Percentiles rank a stretch among this genome's conserved stretches.
These are phyloP conservation scores for Rhodotorula sp. DNA, from an alignment of 1,284 basidiomycete genomes.

Conservation along the genomic window DNA sequence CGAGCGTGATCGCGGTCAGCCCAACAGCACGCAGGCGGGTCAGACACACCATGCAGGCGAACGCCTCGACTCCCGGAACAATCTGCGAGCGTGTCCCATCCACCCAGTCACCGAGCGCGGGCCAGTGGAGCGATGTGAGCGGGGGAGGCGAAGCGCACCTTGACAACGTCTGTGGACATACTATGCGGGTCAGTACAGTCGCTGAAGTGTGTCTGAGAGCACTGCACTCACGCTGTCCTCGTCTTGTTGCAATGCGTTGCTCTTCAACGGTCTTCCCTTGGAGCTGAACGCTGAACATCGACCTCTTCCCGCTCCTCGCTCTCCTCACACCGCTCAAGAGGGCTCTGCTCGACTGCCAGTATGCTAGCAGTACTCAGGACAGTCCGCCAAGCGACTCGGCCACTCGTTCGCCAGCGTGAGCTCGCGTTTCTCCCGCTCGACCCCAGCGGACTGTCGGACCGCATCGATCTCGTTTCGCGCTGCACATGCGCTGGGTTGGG, in stretches of 20 bases:
- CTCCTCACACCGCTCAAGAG: not conserved
- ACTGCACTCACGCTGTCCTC: slow-evolving; percentile 29
- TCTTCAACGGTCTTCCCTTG: no score
- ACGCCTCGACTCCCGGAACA: slow-evolving; percentile 39
- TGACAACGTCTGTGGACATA: slow-evolving; percentile 26
- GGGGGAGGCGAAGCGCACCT: slow-evolving; percentile 10
- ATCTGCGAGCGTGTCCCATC: slow-evolving; percentile 7
- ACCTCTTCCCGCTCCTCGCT: not conserved
- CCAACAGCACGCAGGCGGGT: not conserved
- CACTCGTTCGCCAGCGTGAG: slow-evolving; percentile 20
- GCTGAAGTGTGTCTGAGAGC: no score
- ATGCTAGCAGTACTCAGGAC: slow-evolving; percentile 12
- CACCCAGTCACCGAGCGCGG: no score
- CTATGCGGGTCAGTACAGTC: not conserved
- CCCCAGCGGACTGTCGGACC: not conserved
- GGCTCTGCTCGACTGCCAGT: not conserved
- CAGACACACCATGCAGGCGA: slow-evolving; percentile 36
- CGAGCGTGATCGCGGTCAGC: no score
- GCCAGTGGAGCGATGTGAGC: not conserved
- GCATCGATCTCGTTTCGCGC: not conserved
- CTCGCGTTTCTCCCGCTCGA: no score
- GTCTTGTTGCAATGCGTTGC: no score
- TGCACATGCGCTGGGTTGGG: not conserved
- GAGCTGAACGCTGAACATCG: no score
- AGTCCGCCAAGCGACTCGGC: slow-evolving; percentile 14